phyloP scores from a whole-genome alignment of 768 basidiomycete genomes.

The Cyclocybe cylindracea region DNA sequence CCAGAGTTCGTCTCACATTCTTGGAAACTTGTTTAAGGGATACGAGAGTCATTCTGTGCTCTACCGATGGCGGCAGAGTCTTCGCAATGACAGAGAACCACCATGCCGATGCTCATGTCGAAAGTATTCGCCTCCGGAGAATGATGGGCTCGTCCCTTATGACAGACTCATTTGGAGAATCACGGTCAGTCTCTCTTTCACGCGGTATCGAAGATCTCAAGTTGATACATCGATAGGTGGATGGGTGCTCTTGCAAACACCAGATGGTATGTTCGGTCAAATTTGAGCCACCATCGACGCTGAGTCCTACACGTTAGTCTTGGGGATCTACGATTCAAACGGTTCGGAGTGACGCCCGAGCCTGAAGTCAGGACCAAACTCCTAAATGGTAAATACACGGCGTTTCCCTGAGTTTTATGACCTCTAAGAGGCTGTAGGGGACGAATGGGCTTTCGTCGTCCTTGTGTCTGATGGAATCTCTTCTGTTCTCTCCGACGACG shows the following conservation, averaged over 20 bases:
- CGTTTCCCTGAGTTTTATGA: not conserved
- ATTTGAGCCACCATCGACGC: not conserved
- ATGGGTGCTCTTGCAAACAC: slow-evolving; percentile 96
- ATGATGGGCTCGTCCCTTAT: slow-evolving; percentile 91
- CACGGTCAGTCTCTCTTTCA: slow-evolving; percentile 49
- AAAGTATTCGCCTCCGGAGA: slow-evolving; percentile 80
- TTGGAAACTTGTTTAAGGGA: slow-evolving; percentile 52
- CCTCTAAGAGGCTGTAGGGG: slow-evolving; percentile 43
- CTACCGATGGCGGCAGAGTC: slow-evolving; percentile 71
- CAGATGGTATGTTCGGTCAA: slow-evolving; percentile 57
- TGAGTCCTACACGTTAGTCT: slow-evolving; percentile 47
- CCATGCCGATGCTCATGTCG: slow-evolving; percentile 89
- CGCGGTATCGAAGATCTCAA: not conserved
- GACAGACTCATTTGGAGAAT: slow-evolving; percentile 94
- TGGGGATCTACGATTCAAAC: slow-evolving; percentile 88
- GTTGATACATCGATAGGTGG: slow-evolving; percentile 55
- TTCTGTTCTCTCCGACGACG: slow-evolving; percentile 88
- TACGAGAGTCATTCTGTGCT: slow-evolving; percentile 84
- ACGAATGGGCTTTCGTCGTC: slow-evolving; percentile 84
- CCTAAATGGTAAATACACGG: slow-evolving; percentile 58
- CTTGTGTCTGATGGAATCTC: slow-evolving; percentile 95
- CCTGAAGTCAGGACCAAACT: slow-evolving; percentile 82
- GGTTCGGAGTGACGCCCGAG: slow-evolving; percentile 90
- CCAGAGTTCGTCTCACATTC: slow-evolving; percentile 6
- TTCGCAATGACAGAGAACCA: slow-evolving; percentile 91